These are phyloP conservation scores for Suillus brevipes DNA, from an alignment of 768 basidiomycete genomes.

Conservation along the genomic window DNA sequence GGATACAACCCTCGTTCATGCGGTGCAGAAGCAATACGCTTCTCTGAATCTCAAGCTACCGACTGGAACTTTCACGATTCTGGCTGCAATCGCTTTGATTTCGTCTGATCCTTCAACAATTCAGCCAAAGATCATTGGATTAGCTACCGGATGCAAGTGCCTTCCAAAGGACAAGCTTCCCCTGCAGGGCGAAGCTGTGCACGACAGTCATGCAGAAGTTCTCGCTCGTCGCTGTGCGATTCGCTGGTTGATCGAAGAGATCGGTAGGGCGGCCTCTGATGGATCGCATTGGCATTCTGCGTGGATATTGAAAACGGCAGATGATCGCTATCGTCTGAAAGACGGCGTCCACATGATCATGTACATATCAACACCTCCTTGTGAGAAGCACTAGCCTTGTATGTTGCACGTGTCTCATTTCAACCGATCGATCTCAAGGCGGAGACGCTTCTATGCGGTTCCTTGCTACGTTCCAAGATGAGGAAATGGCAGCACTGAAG, in stretches of 20 bases:
- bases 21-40: conserved; percentile 45
- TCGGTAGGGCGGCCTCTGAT: conserved; percentile 28
- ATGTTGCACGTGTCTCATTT: conserved; percentile 39
- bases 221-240: conserved; percentile 79
- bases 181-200: conserved; percentile 70
- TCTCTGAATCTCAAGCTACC: conserved; percentile 52
- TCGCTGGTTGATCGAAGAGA: conserved; percentile 80
- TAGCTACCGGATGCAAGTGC: conserved; percentile 86
- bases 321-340: conserved; percentile 47
- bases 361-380: conserved; percentile 75
- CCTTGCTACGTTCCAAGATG: conserved; percentile 74
- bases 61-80: conserved; percentile 58
- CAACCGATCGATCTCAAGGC: conserved; percentile 47
- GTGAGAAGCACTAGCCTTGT: conserved; percentile 43
- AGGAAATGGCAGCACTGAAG: conserved; percentile 70
- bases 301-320: conserved; percentile 28
- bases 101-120: conserved; percentile 22
- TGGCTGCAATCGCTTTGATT: conserved; percentile 57
- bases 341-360: conserved; percentile 54
- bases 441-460: conserved; percentile 87
- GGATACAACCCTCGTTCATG: conserved; percentile 30
- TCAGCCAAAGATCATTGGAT: conserved; percentile 56
- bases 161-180: conserved; percentile 66
- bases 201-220: conserved; percentile 92
- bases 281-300: conserved; percentile 45